Percentiles rank a stretch among this genome's conserved stretches.
Evolutionary conservation across 2,329 filamentous ascomycete species (phyloP).

Genomic region (Myotisia sp.): DNA sequence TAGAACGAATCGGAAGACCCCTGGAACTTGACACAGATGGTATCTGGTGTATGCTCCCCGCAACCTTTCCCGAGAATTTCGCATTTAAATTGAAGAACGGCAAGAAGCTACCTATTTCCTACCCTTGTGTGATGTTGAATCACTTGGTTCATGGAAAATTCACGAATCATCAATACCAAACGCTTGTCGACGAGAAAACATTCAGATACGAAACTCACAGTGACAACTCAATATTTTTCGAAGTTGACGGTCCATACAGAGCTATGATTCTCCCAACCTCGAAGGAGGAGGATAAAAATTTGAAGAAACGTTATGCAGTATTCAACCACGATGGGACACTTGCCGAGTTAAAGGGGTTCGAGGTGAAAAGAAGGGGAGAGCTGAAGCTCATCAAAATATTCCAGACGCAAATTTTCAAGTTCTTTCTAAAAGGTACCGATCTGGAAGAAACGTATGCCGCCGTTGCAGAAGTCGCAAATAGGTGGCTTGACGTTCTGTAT

Average conservation of each 20-base stretch:
- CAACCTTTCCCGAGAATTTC: conserved; percentile 93
- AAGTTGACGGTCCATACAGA: conserved; percentile 93
- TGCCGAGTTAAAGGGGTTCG: conserved; percentile 92
- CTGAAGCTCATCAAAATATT: conserved; percentile 99
- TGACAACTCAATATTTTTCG: conserved; percentile 98
- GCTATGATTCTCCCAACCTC: conserved; percentile 96
- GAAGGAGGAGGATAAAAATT: conserved; percentile 97
- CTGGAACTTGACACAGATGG: conserved; percentile 94
- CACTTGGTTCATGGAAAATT: conserved; percentile 89
- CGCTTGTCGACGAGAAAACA: conserved; percentile 59
- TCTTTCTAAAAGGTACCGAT: conserved; percentile 84
- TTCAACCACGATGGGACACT: conserved; percentile 96
- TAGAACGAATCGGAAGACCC: conserved; percentile 83
- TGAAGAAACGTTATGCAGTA: conserved; percentile 98
- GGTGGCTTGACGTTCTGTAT: conserved; percentile 90
- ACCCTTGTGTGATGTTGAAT: conserved; percentile 98
- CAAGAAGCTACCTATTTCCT: conserved; percentile 92
- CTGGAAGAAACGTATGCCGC: conserved; percentile 78
- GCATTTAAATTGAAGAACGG: conserved; percentile 86
- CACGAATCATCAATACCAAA: conserved; percentile 96
- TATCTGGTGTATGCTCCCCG: conserved; percentile 98
- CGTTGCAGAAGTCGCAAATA: conserved; percentile 87
- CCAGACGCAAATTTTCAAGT: conserved; percentile 98
- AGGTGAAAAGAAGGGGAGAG: conserved; percentile 93
- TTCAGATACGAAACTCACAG: conserved; percentile 94